These are phyloP conservation scores for Aspergillus sp. DNA, from an alignment of 2,329 filamentous ascomycete genomes.

Conservation along the genomic window DNA sequence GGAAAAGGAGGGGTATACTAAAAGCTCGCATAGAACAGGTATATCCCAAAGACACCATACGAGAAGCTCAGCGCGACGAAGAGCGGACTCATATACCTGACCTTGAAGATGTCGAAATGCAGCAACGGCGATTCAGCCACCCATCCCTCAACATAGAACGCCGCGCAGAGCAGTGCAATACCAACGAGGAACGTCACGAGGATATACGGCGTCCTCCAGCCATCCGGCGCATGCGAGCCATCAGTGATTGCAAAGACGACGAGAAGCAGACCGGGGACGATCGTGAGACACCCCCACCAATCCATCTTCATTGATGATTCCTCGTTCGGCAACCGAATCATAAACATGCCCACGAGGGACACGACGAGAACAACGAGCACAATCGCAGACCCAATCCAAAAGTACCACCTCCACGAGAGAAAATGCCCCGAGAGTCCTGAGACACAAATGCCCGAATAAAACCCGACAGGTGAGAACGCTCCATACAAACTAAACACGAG, in stretches of 20 bases:
- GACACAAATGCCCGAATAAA: constrained; percentile 16
- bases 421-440: constrained; percentile 11
- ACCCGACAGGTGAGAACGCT: constrained; percentile 15
- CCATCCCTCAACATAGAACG: constrained; percentile 16
- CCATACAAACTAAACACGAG: constrained; percentile 18
- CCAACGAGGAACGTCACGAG: constrained; percentile 11
- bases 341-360: neutral
- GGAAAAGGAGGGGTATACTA: constrained; percentile 6
- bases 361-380: constrained; percentile 9
- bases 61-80: constrained; percentile 11
- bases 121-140: neutral
- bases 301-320: neutral
- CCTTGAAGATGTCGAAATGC: constrained; percentile 17
- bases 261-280: constrained; percentile 7
- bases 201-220: constrained; percentile 17
- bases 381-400: constrained; percentile 13
- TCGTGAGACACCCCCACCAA: constrained; percentile 6
- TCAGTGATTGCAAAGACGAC: constrained; percentile 14
- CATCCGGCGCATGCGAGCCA: constrained; percentile 7
- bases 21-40: constrained; percentile 18
- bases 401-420: constrained; percentile 16
- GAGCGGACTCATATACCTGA: constrained; percentile 16
- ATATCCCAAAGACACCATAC: constrained; percentile 17
- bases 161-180: constrained; percentile 1
- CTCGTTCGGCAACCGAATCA: neutral